These are phyloP conservation scores for Ceratocystiopsis brevicomis DNA, from an alignment of 2,329 filamentous ascomycete genomes.

Conservation along the genomic window DNA sequence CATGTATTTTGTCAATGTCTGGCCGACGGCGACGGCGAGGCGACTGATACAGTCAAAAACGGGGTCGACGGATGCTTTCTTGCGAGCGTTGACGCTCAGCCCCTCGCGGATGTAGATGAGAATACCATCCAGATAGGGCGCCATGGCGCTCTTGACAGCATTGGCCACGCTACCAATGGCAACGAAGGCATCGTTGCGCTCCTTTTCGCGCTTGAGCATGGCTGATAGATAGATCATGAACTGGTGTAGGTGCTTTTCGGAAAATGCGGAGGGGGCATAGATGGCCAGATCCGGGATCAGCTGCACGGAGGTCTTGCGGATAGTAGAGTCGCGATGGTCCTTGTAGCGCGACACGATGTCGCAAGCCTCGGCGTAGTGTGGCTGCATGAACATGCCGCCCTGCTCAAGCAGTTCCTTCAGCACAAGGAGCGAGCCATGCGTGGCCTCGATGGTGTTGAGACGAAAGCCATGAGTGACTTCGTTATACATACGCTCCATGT, in stretches of 20 bases:
- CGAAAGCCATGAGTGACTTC: slow-evolving; percentile 68
- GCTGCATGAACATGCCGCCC: slow-evolving; percentile 98
- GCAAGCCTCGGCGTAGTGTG: slow-evolving; percentile 77
- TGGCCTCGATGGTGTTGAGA: slow-evolving; percentile 63
- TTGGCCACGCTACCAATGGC: slow-evolving; percentile 94
- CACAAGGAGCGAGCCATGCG: slow-evolving; percentile 86
- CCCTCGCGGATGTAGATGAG: slow-evolving; percentile 86
- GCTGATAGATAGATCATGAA: slow-evolving; percentile 94
- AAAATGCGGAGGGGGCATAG: slow-evolving; percentile 83
- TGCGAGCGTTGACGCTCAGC: slow-evolving; percentile 58
- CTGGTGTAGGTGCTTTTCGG: slow-evolving; percentile 69
- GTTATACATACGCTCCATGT: slow-evolving; percentile 80
- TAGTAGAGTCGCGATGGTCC: slow-evolving; percentile 75
- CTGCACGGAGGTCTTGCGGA: slow-evolving; percentile 73
- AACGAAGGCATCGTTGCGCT: slow-evolving; percentile 82
- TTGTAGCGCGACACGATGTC: slow-evolving; percentile 86
- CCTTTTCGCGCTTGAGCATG: slow-evolving; percentile 87
- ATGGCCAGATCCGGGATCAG: slow-evolving; percentile 85
- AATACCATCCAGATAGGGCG: slow-evolving; percentile 85
- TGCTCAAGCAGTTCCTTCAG: slow-evolving; percentile 85
- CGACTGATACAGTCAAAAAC: slow-evolving; percentile 98
- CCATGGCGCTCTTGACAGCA: slow-evolving; percentile 86
- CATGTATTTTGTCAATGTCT: slow-evolving; percentile 96
- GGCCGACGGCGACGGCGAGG: slow-evolving; percentile 82
- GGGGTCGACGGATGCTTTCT: slow-evolving; percentile 47